Evolutionary conservation across 768 basidiomycete genomes (phyloP), one percentile per base, ranked within the genome.

Genomic region (Tremella yokohamensis): DNA sequence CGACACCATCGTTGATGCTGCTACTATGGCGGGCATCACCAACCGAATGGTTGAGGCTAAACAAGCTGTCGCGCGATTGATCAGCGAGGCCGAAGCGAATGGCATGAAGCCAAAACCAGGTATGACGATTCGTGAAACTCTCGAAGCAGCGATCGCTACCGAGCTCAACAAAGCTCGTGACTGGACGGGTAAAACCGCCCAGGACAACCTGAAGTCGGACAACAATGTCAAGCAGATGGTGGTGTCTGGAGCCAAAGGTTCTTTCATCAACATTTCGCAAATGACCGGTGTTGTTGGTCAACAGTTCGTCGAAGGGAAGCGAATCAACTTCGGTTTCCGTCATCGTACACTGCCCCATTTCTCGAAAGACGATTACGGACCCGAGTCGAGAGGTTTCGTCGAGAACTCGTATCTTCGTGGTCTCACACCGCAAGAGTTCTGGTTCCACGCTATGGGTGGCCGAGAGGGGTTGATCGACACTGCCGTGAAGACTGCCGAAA

Each of bases 161-260:
- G 85, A 90, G 74, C 83, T 99, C 68, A 97, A 99, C 76, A 80
- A 87, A 77, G 96, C 94, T 64, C 91, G 93, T 82, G 96, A 98
- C 73, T 83, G 84, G 48, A 91, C 91, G 25, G 96, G 96, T 81
- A 90, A 91, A 74, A 89, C 87, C 45, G 94, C 93, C n/a, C 91
- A 98, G 79, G 87, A 91, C 79, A 87, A 87, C 73, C 81, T 98
- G 83, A 98, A 98, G 82, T 90, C 90, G 76, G 93, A 96, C 79
- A 98, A 99, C 82, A 97, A 98, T 69, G 93, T 98, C 80, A 99
- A 98, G 82, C 96, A 98, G 83, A 99, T 99, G 96, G 94, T 98
- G 72, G 90, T 94, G 6, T 93, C 96, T 9, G 96, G 96, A 22
- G 96, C 96, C 12, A 98, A 99, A 79, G 92, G 93, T 78, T 92